Evolutionary conservation across 805 yeast species (phyloP).

Genomic region (Candida coquimbonensis): DNA sequence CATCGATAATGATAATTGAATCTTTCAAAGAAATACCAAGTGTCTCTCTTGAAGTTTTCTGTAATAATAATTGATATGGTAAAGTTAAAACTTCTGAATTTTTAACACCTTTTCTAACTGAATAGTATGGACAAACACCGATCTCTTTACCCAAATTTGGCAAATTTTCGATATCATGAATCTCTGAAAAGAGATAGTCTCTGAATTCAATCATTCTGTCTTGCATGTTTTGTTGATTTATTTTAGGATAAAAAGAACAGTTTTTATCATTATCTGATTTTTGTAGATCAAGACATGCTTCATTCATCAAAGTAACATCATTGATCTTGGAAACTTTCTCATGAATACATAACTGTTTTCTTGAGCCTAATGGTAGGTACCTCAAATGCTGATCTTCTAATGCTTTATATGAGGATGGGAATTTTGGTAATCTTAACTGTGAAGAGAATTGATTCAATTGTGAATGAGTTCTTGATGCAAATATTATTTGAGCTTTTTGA

Average conservation of each 20-base stretch:
- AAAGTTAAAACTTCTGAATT: conserved; percentile 70
- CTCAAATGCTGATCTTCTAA: conserved; percentile 45
- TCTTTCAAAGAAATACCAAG: conserved; percentile 52
- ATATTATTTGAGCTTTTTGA: conserved; percentile 46
- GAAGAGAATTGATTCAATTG: conserved; percentile 76
- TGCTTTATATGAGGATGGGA: conserved; percentile 52
- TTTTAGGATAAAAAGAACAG: conserved; percentile 38
- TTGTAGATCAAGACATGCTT: conserved; percentile 72
- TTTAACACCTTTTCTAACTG: conserved; percentile 49
- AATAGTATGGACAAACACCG: conserved; percentile 77
- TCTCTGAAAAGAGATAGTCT: conserved; percentile 39
- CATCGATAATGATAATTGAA: conserved; percentile 77
- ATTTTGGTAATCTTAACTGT: conserved; percentile 55
- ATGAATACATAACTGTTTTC: conserved; percentile 80
- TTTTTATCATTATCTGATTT: conserved; percentile 25
- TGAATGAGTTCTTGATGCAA: conserved; percentile 86
- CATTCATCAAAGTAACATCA: conserved; percentile 57
- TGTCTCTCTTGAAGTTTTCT: conserved; percentile 55
- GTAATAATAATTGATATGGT: conserved; percentile 70
- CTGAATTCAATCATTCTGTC: conserved; percentile 33
- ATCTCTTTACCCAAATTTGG: conserved; percentile 48
- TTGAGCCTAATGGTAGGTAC: conserved; percentile 69
- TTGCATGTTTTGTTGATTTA: conserved; percentile 18
- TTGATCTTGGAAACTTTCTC: conserved; percentile 45
- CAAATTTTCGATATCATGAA: conserved; percentile 67